Evolutionary conservation across 192 early-diverging fungal genomes (phyloP), one percentile per base, ranked within the genome.

Genomic region (Coemansia biformis): DNA sequence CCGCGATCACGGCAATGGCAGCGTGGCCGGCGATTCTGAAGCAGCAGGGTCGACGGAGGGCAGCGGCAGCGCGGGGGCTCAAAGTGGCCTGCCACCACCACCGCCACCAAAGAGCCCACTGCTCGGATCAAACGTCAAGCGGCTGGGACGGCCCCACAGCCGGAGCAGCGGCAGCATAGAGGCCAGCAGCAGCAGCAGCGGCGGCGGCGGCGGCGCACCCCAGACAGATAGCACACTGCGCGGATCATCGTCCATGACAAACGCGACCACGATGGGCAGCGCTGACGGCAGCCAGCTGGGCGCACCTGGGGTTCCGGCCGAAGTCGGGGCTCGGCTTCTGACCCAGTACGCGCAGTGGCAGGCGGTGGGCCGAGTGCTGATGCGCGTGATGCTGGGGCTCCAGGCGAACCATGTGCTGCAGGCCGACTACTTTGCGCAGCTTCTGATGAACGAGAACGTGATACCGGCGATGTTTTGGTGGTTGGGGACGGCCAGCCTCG

Each of bases 281-380:
- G 40, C 8, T 14, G 23, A 16, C 10, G 29, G 29, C 26, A 22
- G 31, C 28, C n/a, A n/a, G n/a, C n/a, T n/a, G n/a, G 11, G 24
- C n/a, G 31, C 35, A 2, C n/a, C 43, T 3, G 33, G 23, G 8
- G 53, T 56, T 16, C 18, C 54, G 32, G 34, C 62, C 3, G 69
- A 53, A 22, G 22, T 73, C 5, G 43, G 49, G 2, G 69, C 57
- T 2, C 61, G 69, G 16, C 49, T 73, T 41, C 5, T 73, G 40
- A 38, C 69, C 36, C 69, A 73, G 53, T 65, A 65, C 40, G 61
- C 69, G 46, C 69, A 73, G 50, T 73, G 69, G 69, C 62, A 54
- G 41, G 48, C 62, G 4, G 31, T 61, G 2, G 69, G 69, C 18
- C 19, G 33, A 10, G 40, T 73, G 6, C 17, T 73, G 46, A 61